phyloP scores from a whole-genome alignment of 192 early-diverging fungal species.

The Radiomyces spectabilis region DNA sequence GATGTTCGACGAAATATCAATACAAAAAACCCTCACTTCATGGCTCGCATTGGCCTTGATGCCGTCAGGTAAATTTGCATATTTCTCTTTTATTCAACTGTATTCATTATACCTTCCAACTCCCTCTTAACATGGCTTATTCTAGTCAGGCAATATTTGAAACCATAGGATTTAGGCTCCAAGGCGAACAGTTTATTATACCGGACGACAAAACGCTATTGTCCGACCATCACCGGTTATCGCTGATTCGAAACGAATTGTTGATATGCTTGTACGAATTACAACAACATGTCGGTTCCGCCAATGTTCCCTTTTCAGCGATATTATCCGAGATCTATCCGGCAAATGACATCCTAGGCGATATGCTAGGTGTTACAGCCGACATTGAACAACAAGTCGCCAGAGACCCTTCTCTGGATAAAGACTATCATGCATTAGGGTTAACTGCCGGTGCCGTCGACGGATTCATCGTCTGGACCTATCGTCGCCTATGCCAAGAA shows the following conservation, averaged over 20 bases:
- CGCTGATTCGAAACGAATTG: constrained; percentile 9
- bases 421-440: constrained; percentile 4
- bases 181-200: constrained; percentile 3
- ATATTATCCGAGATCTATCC: background rate
- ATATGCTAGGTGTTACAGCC: constrained; percentile 3
- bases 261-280: background rate
- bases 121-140: too few relatives aligned
- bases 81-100: background rate
- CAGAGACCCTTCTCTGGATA: background rate
- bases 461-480: constrained; percentile 43
- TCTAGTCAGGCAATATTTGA: constrained; percentile 23
- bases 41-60: constrained; percentile 24
- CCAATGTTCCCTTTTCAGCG: background rate
- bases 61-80: constrained; percentile 21
- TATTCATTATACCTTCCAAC: too few relatives aligned
- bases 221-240: background rate
- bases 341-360: background rate
- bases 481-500: constrained; percentile 36
- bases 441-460: constrained; percentile 39
- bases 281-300: background rate
- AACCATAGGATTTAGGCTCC: constrained; percentile 15
- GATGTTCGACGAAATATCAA: constrained; percentile 28
- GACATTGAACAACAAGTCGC: background rate
- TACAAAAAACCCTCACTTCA: constrained; percentile 18
- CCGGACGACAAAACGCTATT: background rate